Evolutionary conservation across 768 basidiomycete genomes (phyloP), one percentile per base, ranked within the genome.

Genomic region (Mycena capillaripes): DNA sequence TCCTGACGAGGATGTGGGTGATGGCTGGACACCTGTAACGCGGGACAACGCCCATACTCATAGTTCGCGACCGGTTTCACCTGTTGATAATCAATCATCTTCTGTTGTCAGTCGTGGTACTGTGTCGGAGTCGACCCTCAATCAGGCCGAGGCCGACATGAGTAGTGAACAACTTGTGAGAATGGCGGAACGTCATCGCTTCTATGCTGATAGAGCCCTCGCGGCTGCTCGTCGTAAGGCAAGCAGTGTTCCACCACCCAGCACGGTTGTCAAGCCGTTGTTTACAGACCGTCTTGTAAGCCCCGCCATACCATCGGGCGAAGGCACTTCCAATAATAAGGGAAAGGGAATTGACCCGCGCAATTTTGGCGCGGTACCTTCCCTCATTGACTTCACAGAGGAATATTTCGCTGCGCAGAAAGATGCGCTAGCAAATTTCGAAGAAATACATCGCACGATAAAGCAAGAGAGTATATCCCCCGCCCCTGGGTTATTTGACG

Each of bases 21-120:
- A 19, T 25, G 57, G 38, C 57, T 58, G 57, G 57, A 58, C 36
- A 36, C 34, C 57, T 16, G 57, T 58, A 9, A 58, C 57, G 23
- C 57, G 57, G 4, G 57, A 19, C 36, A 58, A 58, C 23, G 57
- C 57, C 23, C 57, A 36, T n/a, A 58, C 57, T 40, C 57, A 58
- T 25, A 58, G 57, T 27, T 27, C 52, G 52, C 52, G 27, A 10
- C 17, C 27, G 25, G 52, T 30, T 2, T 60, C 59, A 19, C 42
- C 59, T 29, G 59, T 44, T 19, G 42, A 60, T 5, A 60, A 60
- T 29, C 29, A 44, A 60, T 27, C 25, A 27, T 27, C 11, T 17
- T 44, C 17, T 60, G 40, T 4, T 30, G 25, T 27, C 21, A 17
- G 19, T 44, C 38, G n/a, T 27, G 25, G 38, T 3, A 44, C 12